Base-by-base conservation (phyloP, 768 basidiomycete genomes). In the Boletales sp. region DNA sequence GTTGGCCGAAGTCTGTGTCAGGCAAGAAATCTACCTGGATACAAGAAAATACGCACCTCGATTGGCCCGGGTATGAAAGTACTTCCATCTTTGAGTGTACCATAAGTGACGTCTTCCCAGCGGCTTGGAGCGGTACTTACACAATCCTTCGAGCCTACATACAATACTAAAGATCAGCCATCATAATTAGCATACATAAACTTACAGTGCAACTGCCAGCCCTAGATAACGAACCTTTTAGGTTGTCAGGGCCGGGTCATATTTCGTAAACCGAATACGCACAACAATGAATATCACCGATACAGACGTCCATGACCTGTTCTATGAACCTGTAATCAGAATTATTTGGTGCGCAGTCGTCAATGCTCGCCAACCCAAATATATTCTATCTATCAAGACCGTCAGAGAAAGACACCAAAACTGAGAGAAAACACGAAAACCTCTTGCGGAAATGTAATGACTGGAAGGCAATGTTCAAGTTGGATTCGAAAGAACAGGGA, bases 181-280 rank as follows among this genome's bases (percentile, higher is more conserved):
- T 41, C 36, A 18, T 15, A 17, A 1, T 2, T n/a, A 10, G 29
- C 3, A 5, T 24, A 24, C 24, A 24, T 24, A 24, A 21, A 54
- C 58, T 51, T 45, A 63, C 61, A 52, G 9, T 0, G 42, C 55
- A 8, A 15, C 12, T 11, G 21, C 8, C 17, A 54, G 18, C 15
- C 62, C 61, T 21, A 41, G 0, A 41, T 62, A 61, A 40, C 61
- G 62, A 37, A 53, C 56, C 61, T 63, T 50, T 2, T 4, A 32
- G 29, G 18, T 29, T 9, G 12, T 49, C 45, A 52, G 45, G 34
- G n/a, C 21, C 4, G 2, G 37, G 13, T n/a, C 8, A 11, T 8
- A n/a, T 29, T 15, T 1, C 0, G 12, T 14, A 34, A 0, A 34
- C 1, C 2, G 43, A n/a, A 41, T 18, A 63, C 61, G 18, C 11